Percentiles rank a stretch among this genome's conserved stretches.
Evolutionary conservation across 1,284 basidiomycete species (phyloP).

Genomic region (Chiua sp.): DNA sequence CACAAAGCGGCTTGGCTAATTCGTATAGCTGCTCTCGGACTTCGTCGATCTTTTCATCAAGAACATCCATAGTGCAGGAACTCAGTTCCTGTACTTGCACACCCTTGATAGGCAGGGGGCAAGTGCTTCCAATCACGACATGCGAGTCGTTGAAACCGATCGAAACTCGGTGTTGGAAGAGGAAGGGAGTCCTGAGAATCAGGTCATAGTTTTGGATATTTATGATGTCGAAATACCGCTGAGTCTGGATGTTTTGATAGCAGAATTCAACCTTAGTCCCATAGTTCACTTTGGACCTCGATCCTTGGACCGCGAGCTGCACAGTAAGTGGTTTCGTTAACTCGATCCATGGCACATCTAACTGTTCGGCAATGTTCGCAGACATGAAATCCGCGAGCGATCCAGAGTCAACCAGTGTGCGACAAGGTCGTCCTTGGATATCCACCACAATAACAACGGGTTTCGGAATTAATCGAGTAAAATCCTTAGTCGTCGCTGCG

Average conservation of each 20-base stretch:
- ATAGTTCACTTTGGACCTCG: conserved; percentile 32
- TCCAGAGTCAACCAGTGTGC: conserved; percentile 42
- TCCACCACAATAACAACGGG: conserved; percentile 36
- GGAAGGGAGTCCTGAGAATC: conserved; percentile 39
- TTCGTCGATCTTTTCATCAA: conserved; percentile 19
- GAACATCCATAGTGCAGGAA: conserved; percentile 14
- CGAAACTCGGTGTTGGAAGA: conserved; percentile 34
- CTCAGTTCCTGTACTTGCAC: conserved; percentile 23
- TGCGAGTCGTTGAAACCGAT: conserved; percentile 16
- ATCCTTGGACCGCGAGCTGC: conserved; percentile 37
- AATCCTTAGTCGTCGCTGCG: too few species aligned
- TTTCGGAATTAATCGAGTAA: conserved; percentile 33
- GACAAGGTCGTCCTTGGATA: conserved; percentile 40
- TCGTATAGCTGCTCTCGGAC: conserved; percentile 18
- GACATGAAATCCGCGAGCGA: conserved; percentile 48
- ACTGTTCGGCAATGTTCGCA: conserved; percentile 40
- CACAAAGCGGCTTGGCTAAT: conserved; percentile 32
- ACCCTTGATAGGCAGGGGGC: conserved; percentile 25
- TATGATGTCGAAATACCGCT: conserved; percentile 28
- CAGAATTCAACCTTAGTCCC: conserved; percentile 14
- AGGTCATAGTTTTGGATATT: conserved; percentile 40
- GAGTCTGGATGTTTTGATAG: conserved; percentile 36
- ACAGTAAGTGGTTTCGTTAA: conserved; percentile 36
- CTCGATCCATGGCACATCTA: conserved; percentile 23
- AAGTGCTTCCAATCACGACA: conserved; percentile 3